Percentiles rank a stretch among this genome's conserved stretches.
These are phyloP conservation scores for Microdochium paspali DNA, from an alignment of 2,329 filamentous ascomycete species.

Conservation along the genomic window DNA sequence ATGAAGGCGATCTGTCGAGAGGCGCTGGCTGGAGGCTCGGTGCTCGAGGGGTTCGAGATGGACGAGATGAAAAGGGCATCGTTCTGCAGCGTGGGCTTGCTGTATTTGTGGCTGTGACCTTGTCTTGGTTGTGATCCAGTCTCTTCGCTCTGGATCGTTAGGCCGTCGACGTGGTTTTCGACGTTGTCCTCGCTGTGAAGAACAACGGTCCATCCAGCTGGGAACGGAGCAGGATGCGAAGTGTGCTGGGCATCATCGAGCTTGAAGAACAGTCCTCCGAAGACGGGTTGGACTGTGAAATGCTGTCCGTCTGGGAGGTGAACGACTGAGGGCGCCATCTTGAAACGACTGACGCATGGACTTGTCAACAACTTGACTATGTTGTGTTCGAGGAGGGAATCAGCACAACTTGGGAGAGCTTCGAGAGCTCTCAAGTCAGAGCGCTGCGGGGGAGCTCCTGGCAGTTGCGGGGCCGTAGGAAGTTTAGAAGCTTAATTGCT, in stretches of 20 bases:
- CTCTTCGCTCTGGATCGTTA: conserved; percentile 16
- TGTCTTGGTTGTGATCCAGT: conserved; percentile 10
- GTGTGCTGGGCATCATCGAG: conserved; percentile 57
- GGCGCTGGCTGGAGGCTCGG: conserved; percentile 68
- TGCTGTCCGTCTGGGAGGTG: conserved; percentile 82
- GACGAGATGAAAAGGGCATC: conserved; percentile 89
- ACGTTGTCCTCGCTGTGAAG: conserved; percentile 56
- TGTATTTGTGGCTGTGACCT: conserved; percentile 55
- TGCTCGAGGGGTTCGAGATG: conserved; percentile 73
- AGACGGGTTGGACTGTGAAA: conserved; percentile 74
- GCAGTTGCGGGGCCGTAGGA: too few species aligned
- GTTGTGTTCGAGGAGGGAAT: too few species aligned
- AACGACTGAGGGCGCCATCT: conserved; percentile 34
- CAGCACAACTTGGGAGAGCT: too few species aligned
- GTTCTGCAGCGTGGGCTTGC: conserved; percentile 61
- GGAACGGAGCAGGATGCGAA: conserved; percentile 60
- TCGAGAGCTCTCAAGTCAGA: too few species aligned
- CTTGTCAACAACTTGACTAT: too few species aligned
- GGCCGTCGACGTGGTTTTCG: conserved; percentile 4
- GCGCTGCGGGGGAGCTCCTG: too few species aligned
- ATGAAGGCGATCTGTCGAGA: conserved; percentile 93
- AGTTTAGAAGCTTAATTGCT: too few species aligned
- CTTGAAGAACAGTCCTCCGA: conserved; percentile 88
- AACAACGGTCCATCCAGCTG: conserved; percentile 83
- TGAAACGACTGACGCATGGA: too few species aligned